phyloP scores from a whole-genome alignment of 1,139 yeast species.

The Suhomyces anneliseae region DNA sequence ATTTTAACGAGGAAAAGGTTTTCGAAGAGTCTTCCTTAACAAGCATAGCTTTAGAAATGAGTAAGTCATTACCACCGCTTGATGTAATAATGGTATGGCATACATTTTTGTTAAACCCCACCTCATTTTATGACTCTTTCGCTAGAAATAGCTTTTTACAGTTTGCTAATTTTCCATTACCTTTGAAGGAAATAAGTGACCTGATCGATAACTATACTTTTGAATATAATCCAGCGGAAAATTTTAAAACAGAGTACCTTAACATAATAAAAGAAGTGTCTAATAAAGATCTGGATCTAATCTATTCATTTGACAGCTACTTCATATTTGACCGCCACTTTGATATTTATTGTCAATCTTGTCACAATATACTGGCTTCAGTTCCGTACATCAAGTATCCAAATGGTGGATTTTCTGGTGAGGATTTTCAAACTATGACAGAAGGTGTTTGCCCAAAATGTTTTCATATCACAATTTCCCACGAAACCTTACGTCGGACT shows the following conservation, averaged over 20 bases:
- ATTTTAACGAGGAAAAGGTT: background rate
- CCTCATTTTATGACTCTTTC: conserved; percentile 29
- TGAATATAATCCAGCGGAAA: conserved; percentile 18
- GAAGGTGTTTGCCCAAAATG: background rate
- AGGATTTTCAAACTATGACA: conserved; percentile 13
- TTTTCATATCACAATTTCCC: conserved; percentile 11
- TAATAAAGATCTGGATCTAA: conserved; percentile 1
- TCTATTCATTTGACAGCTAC: conserved; percentile 1
- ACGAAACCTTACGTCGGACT: conserved; percentile 22
- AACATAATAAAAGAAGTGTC: conserved; percentile 6
- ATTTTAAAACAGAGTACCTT: conserved; percentile 4
- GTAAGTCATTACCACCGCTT: conserved; percentile 28
- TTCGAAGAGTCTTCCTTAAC: background rate
- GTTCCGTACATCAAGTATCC: conserved; percentile 16
- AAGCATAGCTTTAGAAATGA: background rate
- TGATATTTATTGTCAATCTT: conserved; percentile 21
- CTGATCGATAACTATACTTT: conserved; percentile 25
- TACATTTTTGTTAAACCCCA: conserved; percentile 30
- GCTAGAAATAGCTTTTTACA: conserved; percentile 22
- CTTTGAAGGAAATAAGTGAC: conserved; percentile 22
- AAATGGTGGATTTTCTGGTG: conserved; percentile 25
- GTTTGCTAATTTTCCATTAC: conserved; percentile 28
- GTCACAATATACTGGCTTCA: conserved; percentile 13
- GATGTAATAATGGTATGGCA: conserved; percentile 47
- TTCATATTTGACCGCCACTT: conserved; percentile 9